Evolutionary conservation across 371 early-diverging fungal species (phyloP), one percentile per base, ranked within the genome.

Genomic region (Syncephalis fuscata): DNA sequence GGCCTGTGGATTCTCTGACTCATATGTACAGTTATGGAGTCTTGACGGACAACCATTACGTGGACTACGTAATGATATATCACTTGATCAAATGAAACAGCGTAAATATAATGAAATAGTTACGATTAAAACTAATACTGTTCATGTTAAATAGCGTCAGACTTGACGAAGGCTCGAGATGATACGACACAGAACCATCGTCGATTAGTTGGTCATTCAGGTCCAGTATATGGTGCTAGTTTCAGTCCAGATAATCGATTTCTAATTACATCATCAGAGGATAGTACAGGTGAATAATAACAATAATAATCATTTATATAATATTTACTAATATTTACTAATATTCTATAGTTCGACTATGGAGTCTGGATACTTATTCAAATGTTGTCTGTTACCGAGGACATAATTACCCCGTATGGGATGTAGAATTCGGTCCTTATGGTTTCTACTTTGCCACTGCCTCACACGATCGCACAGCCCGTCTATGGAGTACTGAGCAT

Each of bases 351-450:
- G 88, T 88, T 8, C 83, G 99, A 11, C 64, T 99, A 42, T 99
- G 99, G 99, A 86, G 85, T 58, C 66, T 90, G 23, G 88, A 89
- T 39, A 86, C 96, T 5, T 80, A 71, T 50, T 73, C 82, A 23
- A 90, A 90, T 55, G 55, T 99, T 7, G 98, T 86, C 14, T 76
- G 80, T 40, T 99, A 97, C 72, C 87, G 85, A 60, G 94, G 96
- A 22, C 99, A 99, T 68, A 92, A 88, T 60, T 93, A 92, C 60
- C 99, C 99, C 11, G 74, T 99, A 3, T 99, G 99, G 98, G 86
- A 85, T 57, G 81, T 94, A 0, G 78, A 85, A 44, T 83, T 95
- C 59, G 79, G 88, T 2, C 86, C 88, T 1, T 74, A 80, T 53
- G 93, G 93, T 20, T 79, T 82, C 57, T 99, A 98, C 63, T 99